A percentile compares a stretch with the other conserved stretches of the same genome.
phyloP scores from a whole-genome alignment of 2,329 filamentous ascomycete genomes.

The Drechslerella stenobrocha region DNA sequence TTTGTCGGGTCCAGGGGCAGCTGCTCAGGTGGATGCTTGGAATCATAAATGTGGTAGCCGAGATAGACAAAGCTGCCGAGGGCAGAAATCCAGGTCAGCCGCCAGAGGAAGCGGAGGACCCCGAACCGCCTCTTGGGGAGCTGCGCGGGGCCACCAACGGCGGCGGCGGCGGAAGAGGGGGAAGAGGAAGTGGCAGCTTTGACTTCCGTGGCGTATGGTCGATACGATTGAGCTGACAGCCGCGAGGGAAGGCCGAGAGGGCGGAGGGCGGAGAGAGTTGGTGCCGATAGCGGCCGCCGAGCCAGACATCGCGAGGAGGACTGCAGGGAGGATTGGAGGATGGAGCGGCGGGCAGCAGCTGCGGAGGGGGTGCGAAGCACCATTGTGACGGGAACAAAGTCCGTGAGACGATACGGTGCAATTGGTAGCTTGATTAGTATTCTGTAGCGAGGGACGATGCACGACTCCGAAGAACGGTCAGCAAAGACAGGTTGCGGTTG shows the following conservation, averaged over 20 bases:
- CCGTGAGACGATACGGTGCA: neutral
- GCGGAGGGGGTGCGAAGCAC: constrained; percentile 47
- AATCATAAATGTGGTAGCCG: constrained; percentile 78
- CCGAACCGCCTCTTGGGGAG: constrained; percentile 64
- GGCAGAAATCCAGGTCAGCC: constrained; percentile 74
- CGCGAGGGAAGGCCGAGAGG: neutral
- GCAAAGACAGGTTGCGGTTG: no score
- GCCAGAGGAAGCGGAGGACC: constrained; percentile 78
- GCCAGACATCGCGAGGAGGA: constrained; percentile 26
- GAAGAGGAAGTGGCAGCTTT: constrained; percentile 7
- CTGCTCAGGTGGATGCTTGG: constrained; percentile 81
- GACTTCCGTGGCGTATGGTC: constrained; percentile 21
- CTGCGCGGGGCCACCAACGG: neutral
- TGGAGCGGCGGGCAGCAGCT: constrained; percentile 38
- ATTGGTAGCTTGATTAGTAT: no score
- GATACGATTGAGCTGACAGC: neutral
- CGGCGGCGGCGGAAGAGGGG: no score
- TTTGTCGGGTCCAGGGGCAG: constrained; percentile 77
- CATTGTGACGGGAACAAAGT: constrained; percentile 25
- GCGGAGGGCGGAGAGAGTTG: constrained; percentile 9
- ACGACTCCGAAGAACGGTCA: no score
- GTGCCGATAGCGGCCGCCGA: constrained; percentile 21
- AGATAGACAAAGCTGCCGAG: constrained; percentile 71
- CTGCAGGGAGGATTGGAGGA: constrained; percentile 42
- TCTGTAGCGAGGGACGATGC: no score